A percentile compares a stretch with the other conserved stretches of the same genome.
These are phyloP conservation scores for Earliella scabrosa DNA, from an alignment of 1,284 basidiomycete species.

Conservation along the genomic window DNA sequence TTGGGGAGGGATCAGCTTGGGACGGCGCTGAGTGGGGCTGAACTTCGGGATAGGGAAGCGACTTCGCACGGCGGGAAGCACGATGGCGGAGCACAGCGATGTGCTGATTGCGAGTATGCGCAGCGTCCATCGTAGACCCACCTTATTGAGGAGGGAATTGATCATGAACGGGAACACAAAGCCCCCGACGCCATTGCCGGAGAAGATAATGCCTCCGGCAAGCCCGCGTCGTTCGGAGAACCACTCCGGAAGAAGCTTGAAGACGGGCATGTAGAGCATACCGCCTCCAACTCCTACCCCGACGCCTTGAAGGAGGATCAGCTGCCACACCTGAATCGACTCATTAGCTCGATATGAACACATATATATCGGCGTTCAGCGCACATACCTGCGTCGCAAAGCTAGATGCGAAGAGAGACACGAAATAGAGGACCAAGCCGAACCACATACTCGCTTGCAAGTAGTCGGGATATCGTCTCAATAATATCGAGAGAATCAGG, in stretches of 20 bases:
- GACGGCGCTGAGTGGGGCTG: conserved; percentile 16
- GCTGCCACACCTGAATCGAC: conserved; percentile 27
- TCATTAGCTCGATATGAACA: background rate
- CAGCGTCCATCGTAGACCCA: conserved; percentile 33
- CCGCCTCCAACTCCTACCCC: conserved; percentile 30
- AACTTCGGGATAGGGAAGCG: conserved; percentile 30
- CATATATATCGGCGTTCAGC: background rate
- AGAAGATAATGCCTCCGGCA: conserved; percentile 33
- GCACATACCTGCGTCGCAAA: conserved; percentile 27
- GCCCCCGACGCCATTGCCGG: conserved; percentile 32
- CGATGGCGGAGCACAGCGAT: conserved; percentile 22
- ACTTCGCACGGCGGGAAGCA: conserved; percentile 27
- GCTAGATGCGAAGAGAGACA: conserved; percentile 29
- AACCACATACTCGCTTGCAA: conserved; percentile 27
- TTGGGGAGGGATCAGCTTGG: conserved; percentile 28
- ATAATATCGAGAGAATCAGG: conserved; percentile 25
- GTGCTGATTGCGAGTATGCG: conserved; percentile 28
- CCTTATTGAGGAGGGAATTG: conserved; percentile 26
- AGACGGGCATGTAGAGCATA: conserved; percentile 29
- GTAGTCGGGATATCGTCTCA: conserved; percentile 30
- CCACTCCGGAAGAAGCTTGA: conserved; percentile 29
- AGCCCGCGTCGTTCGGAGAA: conserved; percentile 30
- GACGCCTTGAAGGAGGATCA: conserved; percentile 33
- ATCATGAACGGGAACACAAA: conserved; percentile 34
- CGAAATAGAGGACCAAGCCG: conserved; percentile 24